phyloP scores from a whole-genome alignment of 2,329 filamentous ascomycete species.

The Cladosporium sp. region DNA sequence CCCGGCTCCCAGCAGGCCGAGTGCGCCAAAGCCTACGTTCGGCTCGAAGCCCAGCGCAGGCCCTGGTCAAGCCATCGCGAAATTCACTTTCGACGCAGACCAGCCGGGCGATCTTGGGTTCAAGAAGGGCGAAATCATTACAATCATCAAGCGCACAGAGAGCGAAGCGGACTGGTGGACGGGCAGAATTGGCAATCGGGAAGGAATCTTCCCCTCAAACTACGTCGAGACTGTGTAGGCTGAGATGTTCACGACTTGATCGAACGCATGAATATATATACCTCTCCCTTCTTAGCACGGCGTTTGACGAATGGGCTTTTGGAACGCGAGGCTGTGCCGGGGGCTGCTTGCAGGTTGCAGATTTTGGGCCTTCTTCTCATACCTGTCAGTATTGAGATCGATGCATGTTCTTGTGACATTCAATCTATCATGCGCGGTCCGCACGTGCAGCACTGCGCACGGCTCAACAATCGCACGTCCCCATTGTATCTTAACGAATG shows the following conservation, averaged over 20 bases:
- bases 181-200: constrained; percentile 73
- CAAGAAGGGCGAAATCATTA: constrained; percentile 96
- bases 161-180: constrained; percentile 98
- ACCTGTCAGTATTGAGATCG: not conserved
- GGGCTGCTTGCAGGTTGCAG: not conserved
- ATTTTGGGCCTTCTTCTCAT: not conserved
- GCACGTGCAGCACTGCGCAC: too few relatives aligned
- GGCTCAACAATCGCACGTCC: too few relatives aligned
- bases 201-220: constrained; percentile 75
- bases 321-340: not conserved
- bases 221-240: constrained; percentile 24
- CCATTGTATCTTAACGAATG: too few relatives aligned
- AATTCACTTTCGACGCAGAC: constrained; percentile 92
- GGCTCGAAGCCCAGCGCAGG: constrained; percentile 42
- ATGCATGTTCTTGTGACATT: not conserved
- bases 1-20: constrained; percentile 65
- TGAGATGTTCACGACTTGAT: not conserved
- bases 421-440: too few relatives aligned
- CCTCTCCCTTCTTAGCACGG: constrained; percentile 9
- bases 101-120: constrained; percentile 89
- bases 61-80: constrained; percentile 75
- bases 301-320: not conserved
- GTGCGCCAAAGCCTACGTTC: constrained; percentile 86
- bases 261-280: not conserved
- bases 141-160: constrained; percentile 87